A percentile compares a stretch with the other conserved stretches of the same genome.
Conservation (phyloP, 73 alveolate species). For the Diophrys appendiculata region DNA sequence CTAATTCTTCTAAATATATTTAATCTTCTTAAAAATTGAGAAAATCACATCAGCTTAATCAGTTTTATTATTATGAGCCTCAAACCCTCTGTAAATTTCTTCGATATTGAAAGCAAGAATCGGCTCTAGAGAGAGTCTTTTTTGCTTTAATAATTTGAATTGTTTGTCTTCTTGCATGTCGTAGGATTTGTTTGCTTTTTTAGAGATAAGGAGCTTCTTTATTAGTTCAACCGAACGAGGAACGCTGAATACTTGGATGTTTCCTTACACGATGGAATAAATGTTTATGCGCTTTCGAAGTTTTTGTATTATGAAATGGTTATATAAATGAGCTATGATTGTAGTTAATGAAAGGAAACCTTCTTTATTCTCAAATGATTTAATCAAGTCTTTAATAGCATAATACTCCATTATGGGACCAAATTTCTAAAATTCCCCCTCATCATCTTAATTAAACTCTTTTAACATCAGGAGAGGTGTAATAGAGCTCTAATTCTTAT, state of each 20-base stretch:
- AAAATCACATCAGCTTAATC: constrained; percentile 1
- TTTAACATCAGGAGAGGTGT: no score
- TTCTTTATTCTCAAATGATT: not conserved
- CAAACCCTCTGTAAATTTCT: not conserved
- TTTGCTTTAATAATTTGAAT: not conserved
- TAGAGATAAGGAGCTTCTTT: no score
- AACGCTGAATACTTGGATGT: not conserved
- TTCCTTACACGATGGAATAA: not conserved
- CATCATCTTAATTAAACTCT: no score
- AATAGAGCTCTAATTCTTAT: no score
- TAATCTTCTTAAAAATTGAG: not conserved
- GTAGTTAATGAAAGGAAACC: not conserved
- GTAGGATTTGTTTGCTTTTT: no score
- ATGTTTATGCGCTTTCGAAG: constrained; percentile 6
- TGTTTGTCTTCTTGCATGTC: not conserved
- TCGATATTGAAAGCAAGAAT: not conserved
- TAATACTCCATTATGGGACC: not conserved
- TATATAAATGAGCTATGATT: not conserved
- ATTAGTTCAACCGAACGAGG: no score
- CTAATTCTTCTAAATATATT: constrained; percentile 2
- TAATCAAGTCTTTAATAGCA: not conserved
- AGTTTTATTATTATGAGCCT: not conserved
- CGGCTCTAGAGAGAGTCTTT: not conserved
- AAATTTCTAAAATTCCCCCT: no score
- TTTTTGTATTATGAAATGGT: not conserved